Evolutionary conservation across 306 rosid genomes (phyloP), one percentile per base, ranked within the genome.

Genomic region (Malus sylvestris): DNA sequence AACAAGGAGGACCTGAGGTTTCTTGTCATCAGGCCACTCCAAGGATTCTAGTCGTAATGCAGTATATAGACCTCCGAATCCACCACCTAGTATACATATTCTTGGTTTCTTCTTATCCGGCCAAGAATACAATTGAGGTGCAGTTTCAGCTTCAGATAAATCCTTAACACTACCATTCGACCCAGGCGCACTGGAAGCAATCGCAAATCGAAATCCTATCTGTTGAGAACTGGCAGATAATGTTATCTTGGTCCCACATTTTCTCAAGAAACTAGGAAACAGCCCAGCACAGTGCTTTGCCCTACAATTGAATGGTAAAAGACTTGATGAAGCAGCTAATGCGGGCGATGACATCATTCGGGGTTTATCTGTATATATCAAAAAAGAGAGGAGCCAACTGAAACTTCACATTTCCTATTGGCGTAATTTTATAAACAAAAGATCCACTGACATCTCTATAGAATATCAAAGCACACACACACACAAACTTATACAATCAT

Each of bases 41-140:
- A 94, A 92, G 40, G 98, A 94, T 77, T 94, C 98, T 68, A 94
- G 89, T 80, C 98, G 86, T 79, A 94, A 77, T 67, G 97, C 98
- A 74, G 98, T 94, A 77, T 92, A 94, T 67, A 94, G 86, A 76
- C 98, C 98, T 73, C 98, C 98, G 76, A 94, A 94, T 70, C 98
- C 98, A 58, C 98, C 98, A 42, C 98, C 98, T 68, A 94, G 84
- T 80, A 94, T 92, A 73, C 98, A 94, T 42, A 94, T 87, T 84
- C 96, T 86, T 45, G 96, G 96, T 73, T 67, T 92, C 98, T 87
- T 89, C 61, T 60, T 75, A 82, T 90, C 91, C 12, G 90, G 84
- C 98, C 98, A 94, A 16, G 76, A 77, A 40, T 83, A 92, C 70
- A 80, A 85, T 64, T 73, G 70, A 29, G 80, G 89, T n/a, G 84